phyloP scores from a whole-genome alignment of 305 asterid genomes.

The Caryopteris hybrid region DNA sequence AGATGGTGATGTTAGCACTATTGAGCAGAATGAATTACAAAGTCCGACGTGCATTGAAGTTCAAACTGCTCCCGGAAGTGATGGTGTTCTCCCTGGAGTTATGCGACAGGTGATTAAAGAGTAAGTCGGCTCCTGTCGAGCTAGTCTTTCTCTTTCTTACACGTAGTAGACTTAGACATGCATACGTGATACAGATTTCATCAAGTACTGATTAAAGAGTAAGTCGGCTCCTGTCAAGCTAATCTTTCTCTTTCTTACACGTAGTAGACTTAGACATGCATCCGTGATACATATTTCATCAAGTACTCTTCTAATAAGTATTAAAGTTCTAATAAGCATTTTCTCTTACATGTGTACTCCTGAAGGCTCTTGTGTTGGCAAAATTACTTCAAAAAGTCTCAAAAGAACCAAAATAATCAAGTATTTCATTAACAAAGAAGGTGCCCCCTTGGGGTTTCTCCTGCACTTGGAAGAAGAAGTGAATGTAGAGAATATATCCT shows the following conservation, averaged over 20 bases:
- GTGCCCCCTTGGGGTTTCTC: no score
- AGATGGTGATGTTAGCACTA: conserved; percentile 17
- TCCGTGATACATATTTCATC: neutral
- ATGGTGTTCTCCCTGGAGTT: conserved; percentile 91
- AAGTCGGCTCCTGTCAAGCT: conserved; percentile 17
- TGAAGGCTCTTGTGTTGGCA: neutral
- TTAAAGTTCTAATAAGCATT: neutral
- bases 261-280: neutral
- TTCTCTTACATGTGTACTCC: neutral
- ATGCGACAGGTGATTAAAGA: conserved; percentile 76
- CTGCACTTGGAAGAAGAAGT: no score
- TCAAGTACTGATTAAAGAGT: conserved; percentile 48
- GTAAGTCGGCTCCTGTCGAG: conserved; percentile 33
- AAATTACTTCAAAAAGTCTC: no score
- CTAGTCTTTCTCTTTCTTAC: neutral
- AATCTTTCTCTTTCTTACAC: neutral
- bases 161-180: neutral
- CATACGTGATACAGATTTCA: neutral
- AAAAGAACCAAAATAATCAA: no score
- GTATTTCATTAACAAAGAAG: no score
- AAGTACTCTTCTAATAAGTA: neutral
- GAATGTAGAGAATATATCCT: neutral
- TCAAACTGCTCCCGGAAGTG: conserved; percentile 74
- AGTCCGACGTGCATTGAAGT: conserved; percentile 39
- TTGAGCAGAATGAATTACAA: conserved; percentile 28